Evolutionary conservation across 208 protist species (phyloP).

Genomic region (Crithidia acanthocephali): DNA sequence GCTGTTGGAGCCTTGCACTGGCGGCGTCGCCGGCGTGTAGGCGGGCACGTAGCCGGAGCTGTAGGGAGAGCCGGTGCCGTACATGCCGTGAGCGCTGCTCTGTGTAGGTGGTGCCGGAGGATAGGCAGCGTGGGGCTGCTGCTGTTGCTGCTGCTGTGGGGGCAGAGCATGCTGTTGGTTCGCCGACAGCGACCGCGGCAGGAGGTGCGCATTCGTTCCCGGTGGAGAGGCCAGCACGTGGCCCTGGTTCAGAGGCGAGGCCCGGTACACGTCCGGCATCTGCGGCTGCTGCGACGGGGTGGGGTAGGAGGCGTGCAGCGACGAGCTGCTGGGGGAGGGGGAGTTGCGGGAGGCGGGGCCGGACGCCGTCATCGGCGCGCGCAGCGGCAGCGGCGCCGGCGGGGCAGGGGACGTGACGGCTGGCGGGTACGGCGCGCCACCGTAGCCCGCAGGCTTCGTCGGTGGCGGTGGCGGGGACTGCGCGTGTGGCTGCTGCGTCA

Average conservation of each 20-base stretch:
- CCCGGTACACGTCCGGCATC: neutral
- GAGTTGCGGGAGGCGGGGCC: neutral
- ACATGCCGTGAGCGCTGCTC: neutral
- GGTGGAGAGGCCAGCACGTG: neutral
- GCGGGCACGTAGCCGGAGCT: slow-evolving; percentile 6
- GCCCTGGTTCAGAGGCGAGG: neutral
- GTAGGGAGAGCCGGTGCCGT: neutral
- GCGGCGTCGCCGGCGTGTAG: slow-evolving; percentile 10
- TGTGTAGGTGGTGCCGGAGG: slow-evolving; percentile 16
- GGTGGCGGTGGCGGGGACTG: neutral
- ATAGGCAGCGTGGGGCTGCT: slow-evolving; percentile 5
- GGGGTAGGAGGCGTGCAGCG: slow-evolving; percentile 2
- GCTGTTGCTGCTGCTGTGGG: neutral
- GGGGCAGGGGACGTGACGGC: neutral
- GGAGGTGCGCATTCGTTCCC: neutral
- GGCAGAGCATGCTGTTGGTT: slow-evolving; percentile 2
- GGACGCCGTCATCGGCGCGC: neutral
- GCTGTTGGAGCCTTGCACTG: slow-evolving; percentile 19
- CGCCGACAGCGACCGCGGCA: neutral
- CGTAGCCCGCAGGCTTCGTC: neutral
- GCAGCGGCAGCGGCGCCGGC: slow-evolving; percentile 8
- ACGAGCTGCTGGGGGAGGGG: slow-evolving; percentile 5
- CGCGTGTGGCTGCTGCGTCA: neutral
- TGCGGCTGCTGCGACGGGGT: neutral
- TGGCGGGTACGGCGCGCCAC: slow-evolving; percentile 6